phyloP scores from a whole-genome alignment of 805 yeast genomes.

The Komagataella phaffii region DNA sequence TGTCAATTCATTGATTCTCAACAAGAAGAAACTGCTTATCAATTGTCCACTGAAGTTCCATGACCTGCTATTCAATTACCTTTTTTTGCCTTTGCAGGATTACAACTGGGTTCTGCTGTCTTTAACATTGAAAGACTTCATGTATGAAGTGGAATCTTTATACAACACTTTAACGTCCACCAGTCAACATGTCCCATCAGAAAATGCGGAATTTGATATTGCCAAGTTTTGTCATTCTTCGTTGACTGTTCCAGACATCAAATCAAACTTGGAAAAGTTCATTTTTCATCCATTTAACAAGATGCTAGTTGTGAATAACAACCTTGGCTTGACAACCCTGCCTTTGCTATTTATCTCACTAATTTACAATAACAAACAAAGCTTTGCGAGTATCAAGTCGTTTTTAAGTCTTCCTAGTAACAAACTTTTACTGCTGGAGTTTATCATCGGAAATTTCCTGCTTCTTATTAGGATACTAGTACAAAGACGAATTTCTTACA shows the following conservation, averaged over 20 bases:
- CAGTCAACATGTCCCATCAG: conserved; percentile 3
- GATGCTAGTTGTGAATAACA: conserved; percentile 27
- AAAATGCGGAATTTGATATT: conserved; percentile 13
- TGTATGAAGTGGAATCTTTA: conserved; percentile 12
- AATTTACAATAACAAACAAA: conserved; percentile 11
- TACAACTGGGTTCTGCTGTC: conserved; percentile 31
- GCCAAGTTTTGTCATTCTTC: conserved; percentile 2
- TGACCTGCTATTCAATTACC: conserved; percentile 34
- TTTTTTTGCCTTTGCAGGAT: conserved; percentile 24
- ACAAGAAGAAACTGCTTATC: conserved; percentile 34
- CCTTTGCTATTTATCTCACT: conserved; percentile 30
- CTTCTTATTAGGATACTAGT: conserved; percentile 27
- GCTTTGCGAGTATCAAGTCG: conserved; percentile 14
- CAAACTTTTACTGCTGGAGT: conserved; percentile 19
- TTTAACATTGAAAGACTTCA: conserved; percentile 33
- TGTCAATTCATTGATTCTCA: conserved; percentile 22
- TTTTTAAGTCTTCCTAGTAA: conserved; percentile 19
- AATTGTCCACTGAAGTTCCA: conserved; percentile 34
- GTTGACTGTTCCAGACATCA: conserved; percentile 3
- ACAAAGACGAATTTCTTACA: conserved; percentile 7
- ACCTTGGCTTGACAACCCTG: conserved; percentile 34
- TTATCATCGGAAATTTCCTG: conserved; percentile 33
- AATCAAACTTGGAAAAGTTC: conserved; percentile 7
- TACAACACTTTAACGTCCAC: neutral
- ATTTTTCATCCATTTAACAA: conserved; percentile 9